Evolutionary conservation across 164 flowering plant species (phyloP).

Genomic region (Macadamia tetraphylla): DNA sequence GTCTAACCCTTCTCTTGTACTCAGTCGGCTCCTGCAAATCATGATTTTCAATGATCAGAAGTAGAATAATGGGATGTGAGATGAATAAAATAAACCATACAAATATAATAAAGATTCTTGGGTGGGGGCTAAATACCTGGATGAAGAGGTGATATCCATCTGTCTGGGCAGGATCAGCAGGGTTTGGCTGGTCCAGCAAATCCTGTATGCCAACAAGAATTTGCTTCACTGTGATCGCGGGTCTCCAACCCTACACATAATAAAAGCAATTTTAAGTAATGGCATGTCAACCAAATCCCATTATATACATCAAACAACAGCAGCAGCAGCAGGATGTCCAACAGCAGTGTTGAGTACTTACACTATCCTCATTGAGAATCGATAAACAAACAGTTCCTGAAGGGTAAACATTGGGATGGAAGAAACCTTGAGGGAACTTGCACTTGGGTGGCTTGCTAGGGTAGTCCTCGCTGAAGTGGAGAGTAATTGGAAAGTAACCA

Average conservation of each 20-base stretch:
- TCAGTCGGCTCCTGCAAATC: conserved; percentile 50
- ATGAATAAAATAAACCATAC: not conserved
- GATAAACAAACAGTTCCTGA: conserved; percentile 97
- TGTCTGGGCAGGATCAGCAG: conserved; percentile 92
- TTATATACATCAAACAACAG: not conserved
- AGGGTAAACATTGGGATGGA: conserved; percentile 96
- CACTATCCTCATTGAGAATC: conserved; percentile 92
- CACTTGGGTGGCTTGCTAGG: conserved; percentile 98
- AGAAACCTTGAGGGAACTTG: conserved; percentile 87
- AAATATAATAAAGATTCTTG: not conserved
- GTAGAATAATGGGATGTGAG: not conserved
- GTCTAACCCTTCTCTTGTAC: conserved; percentile 69
- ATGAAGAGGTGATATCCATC: conserved; percentile 91
- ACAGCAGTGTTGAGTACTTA: conserved; percentile 33
- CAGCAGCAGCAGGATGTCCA: not conserved
- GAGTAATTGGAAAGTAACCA: conserved; percentile 69
- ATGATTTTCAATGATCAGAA: not conserved
- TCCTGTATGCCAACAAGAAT: conserved; percentile 92
- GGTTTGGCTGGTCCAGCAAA: conserved; percentile 83
- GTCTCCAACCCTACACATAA: conserved; percentile 84
- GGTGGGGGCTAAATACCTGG: conserved; percentile 38
- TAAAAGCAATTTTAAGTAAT: not conserved
- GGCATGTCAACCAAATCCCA: not conserved
- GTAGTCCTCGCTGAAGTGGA: conserved; percentile 84
- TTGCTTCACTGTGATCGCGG: conserved; percentile 95